A percentile compares a stretch with the other conserved stretches of the same genome.
These are phyloP conservation scores for Chenopodium formosanum DNA, from an alignment of 148 eudicot species.

Conservation along the genomic window DNA sequence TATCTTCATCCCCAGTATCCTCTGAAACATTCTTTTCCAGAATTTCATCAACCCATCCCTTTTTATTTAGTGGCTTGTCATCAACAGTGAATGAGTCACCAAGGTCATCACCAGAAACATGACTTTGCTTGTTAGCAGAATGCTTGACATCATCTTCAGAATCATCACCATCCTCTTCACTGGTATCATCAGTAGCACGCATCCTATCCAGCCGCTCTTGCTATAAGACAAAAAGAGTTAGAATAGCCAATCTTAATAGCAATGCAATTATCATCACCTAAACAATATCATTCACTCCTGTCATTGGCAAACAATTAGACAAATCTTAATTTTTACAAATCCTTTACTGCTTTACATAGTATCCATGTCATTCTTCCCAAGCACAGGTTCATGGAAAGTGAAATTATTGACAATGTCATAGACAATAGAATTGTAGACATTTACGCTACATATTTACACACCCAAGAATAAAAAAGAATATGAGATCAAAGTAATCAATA, in stretches of 20 bases:
- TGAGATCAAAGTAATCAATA: neutral
- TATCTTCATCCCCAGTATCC: constrained; percentile 45
- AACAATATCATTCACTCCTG: neutral
- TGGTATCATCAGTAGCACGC: constrained; percentile 69
- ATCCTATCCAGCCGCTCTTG: constrained; percentile 83
- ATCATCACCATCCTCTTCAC: constrained; percentile 64
- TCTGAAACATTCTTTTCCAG: constrained; percentile 41
- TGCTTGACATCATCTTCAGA: constrained; percentile 38
- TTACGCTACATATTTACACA: neutral
- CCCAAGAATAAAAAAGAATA: neutral
- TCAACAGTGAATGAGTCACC: constrained; percentile 85
- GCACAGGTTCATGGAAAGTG: neutral
- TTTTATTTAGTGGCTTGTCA: constrained; percentile 43
- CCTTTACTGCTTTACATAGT: neutral
- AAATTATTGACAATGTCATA: neutral
- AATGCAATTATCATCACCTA: neutral
- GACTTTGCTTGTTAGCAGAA: constrained; percentile 39
- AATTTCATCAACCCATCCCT: constrained; percentile 66
- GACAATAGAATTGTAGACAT: no score
- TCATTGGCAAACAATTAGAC: neutral
- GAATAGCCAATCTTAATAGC: neutral
- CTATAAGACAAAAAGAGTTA: constrained; percentile 36
- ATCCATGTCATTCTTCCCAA: neutral
- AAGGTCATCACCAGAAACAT: constrained; percentile 97
- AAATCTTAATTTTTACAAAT: neutral